Percentiles rank a stretch among this genome's conserved stretches.
Conservation (phyloP, 73 alveolate species). For the Tetrahymena borealis region DNA sequence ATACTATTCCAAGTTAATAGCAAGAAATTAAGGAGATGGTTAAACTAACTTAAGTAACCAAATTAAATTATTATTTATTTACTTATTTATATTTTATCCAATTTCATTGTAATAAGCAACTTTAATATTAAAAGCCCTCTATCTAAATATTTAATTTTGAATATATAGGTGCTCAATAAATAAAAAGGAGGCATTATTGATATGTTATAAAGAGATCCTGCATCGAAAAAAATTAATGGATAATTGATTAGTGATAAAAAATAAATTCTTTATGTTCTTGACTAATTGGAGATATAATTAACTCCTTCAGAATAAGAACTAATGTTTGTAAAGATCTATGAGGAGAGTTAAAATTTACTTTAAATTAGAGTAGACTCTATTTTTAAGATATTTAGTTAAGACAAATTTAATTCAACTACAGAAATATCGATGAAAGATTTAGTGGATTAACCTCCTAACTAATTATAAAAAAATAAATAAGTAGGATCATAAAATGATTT, state of each 20-base stretch:
- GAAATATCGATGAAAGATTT: neutral
- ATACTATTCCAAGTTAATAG: neutral
- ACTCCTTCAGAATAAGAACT: neutral
- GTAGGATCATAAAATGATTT: neutral
- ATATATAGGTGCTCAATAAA: no score
- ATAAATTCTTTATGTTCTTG: neutral
- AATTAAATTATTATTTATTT: no score
- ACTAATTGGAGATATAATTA: neutral
- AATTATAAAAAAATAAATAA: no score
- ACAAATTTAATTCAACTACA: neutral
- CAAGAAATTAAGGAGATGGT: neutral
- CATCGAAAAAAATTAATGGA: neutral
- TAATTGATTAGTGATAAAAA: neutral
- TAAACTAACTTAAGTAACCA: neutral
- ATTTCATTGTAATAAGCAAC: no score
- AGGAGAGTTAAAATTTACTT: neutral
- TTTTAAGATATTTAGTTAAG: neutral
- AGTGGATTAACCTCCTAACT: neutral
- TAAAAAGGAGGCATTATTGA: neutral
- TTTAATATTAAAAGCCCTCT: no score
- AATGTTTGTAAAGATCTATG: neutral
- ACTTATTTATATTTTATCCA: no score
- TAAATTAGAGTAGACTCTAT: neutral
- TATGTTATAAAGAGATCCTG: neutral
- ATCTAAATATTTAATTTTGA: no score